Evolutionary conservation across 2,329 filamentous ascomycete species (phyloP).

Genomic region (Phoma sp.): DNA sequence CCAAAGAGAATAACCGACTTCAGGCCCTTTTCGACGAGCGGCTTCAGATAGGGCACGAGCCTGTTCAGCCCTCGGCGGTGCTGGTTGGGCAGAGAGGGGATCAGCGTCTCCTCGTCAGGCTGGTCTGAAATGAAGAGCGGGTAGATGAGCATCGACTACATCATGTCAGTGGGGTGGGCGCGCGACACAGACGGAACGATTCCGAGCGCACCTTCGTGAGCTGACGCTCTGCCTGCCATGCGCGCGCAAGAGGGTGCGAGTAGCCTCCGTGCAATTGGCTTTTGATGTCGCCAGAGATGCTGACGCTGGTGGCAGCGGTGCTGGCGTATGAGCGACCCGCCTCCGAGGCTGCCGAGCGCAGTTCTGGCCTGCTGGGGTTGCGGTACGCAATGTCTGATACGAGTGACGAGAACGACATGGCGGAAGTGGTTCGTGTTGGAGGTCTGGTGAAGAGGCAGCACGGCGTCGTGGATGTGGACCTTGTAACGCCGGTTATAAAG

Average conservation of each 20-base stretch:
- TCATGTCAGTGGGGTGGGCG: slow-evolving; percentile 27
- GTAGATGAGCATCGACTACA: slow-evolving; percentile 96
- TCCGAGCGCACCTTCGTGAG: slow-evolving; percentile 53
- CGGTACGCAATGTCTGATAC: slow-evolving; percentile 59
- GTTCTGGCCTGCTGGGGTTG: slow-evolving; percentile 49
- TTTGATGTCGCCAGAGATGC: slow-evolving; percentile 58
- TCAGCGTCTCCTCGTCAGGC: slow-evolving; percentile 87
- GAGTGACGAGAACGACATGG: slow-evolving; percentile 60
- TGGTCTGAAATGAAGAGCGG: slow-evolving; percentile 95
- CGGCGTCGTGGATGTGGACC: neutral
- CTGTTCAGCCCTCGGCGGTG: slow-evolving; percentile 87
- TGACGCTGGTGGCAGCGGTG: slow-evolving; percentile 59
- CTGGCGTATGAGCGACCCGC: slow-evolving; percentile 57
- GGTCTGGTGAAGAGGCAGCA: neutral
- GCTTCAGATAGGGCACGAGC: slow-evolving; percentile 80
- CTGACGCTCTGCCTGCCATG: slow-evolving; percentile 61
- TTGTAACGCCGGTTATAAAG: slow-evolving; percentile 15
- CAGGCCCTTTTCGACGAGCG: slow-evolving; percentile 87
- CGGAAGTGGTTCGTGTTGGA: slow-evolving; percentile 3
- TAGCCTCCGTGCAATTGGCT: slow-evolving; percentile 60
- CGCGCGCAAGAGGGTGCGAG: slow-evolving; percentile 56
- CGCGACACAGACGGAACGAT: neutral
- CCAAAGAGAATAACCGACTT: slow-evolving; percentile 95
- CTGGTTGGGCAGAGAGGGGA: slow-evolving; percentile 90
- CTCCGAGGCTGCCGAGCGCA: slow-evolving; percentile 54